phyloP scores from a whole-genome alignment of 2,329 filamentous ascomycete genomes.

The Neurospora sp. region DNA sequence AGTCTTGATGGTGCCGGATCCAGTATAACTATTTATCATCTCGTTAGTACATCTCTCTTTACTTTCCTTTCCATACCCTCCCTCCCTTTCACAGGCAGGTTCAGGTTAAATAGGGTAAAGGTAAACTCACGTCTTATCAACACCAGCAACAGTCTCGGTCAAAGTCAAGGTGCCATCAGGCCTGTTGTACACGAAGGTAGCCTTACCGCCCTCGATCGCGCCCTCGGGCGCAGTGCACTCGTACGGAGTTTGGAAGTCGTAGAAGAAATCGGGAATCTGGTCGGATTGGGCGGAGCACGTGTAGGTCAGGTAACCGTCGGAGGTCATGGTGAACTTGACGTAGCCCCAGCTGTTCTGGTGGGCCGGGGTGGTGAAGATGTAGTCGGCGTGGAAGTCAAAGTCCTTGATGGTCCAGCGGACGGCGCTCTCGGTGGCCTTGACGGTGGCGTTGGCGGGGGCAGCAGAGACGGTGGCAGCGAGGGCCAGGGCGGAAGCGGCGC shows the following conservation, averaged over 20 bases:
- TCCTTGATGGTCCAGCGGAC: constrained; percentile 32
- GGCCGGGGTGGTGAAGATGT: constrained; percentile 40
- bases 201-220: too few species aligned
- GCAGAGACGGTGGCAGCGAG: not conserved
- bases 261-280: constrained; percentile 40
- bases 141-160: too few species aligned
- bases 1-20: constrained; percentile 24
- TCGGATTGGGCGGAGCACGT: constrained; percentile 32
- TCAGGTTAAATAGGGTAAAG: too few species aligned
- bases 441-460: not conserved
- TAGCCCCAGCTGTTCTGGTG: constrained; percentile 40
- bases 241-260: constrained; percentile 33
- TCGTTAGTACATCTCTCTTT: too few species aligned
- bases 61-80: too few species aligned
- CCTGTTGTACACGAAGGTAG: constrained; percentile 22
- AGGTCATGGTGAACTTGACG: constrained; percentile 36
- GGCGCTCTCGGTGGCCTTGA: constrained; percentile 9
- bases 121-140: constrained; percentile 15
- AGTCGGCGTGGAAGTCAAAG: constrained; percentile 40
- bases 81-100: too few species aligned
- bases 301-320: constrained; percentile 6
- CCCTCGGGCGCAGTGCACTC: constrained; percentile 27
- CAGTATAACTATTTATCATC: constrained; percentile 22
- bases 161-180: constrained; percentile 27
- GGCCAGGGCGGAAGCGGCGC: not conserved